A percentile compares a stretch with the other conserved stretches of the same genome.
Conservation (phyloP, 1,284 basidiomycete genomes). For the Austroboletus novae-zelandiae region DNA sequence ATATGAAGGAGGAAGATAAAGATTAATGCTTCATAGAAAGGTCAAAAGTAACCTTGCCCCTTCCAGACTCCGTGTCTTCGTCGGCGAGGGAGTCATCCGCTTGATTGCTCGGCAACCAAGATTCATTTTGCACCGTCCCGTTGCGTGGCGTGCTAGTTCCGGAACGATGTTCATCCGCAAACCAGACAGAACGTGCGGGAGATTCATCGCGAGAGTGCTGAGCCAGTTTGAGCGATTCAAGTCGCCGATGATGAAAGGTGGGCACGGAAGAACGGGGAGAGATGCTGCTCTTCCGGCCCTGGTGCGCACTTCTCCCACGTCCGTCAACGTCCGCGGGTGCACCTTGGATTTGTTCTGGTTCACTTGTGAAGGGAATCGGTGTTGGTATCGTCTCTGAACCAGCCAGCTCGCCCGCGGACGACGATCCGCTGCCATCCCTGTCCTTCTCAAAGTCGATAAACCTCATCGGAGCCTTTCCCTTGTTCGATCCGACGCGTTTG, state of each 20-base stretch:
- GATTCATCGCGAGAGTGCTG: conserved; percentile 27
- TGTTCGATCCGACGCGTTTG: conserved; percentile 18
- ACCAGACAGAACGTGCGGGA: conserved; percentile 32
- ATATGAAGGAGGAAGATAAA: not conserved
- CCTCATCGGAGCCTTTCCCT: conserved; percentile 11
- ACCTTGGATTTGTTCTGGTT: conserved; percentile 7
- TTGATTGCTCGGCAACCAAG: conserved; percentile 9
- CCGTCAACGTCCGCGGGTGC: conserved; percentile 9
- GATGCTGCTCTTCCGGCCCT: conserved; percentile 15
- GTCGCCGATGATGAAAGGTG: conserved; percentile 30
- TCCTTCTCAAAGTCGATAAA: not conserved
- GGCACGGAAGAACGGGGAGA: conserved; percentile 24
- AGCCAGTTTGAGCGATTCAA: conserved; percentile 26
- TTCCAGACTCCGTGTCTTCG: conserved; percentile 17
- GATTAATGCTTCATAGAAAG: conserved; percentile 10
- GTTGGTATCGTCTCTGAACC: conserved; percentile 1
- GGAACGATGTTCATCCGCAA: conserved; percentile 26
- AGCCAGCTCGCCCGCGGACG: conserved; percentile 12
- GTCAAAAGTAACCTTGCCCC: conserved; percentile 19
- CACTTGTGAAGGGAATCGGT: not conserved
- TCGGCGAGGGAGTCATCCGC: conserved; percentile 5
- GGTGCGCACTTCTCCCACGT: conserved; percentile 25
- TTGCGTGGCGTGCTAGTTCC: conserved; percentile 22
- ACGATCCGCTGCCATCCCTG: conserved; percentile 12
- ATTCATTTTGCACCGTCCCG: conserved; percentile 15